phyloP scores from a whole-genome alignment of 495 filamentous ascomycete species.

The Paragyromitra xinjiangensis region DNA sequence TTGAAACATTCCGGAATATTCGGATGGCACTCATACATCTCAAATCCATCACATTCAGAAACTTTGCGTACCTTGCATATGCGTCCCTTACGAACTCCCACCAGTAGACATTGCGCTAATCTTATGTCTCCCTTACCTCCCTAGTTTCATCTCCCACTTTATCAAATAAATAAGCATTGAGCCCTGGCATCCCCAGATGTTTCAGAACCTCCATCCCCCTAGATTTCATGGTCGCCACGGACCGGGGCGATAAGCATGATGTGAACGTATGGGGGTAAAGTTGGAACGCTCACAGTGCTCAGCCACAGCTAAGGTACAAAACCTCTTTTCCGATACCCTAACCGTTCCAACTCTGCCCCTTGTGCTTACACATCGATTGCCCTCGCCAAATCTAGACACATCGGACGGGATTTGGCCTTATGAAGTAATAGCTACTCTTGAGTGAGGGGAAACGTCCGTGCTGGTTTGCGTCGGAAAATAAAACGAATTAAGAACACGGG shows the following conservation, averaged over 20 bases:
- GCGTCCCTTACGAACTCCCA: background rate
- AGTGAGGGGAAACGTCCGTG: too few relatives aligned
- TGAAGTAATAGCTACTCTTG: too few relatives aligned
- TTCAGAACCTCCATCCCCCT: background rate
- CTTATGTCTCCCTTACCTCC: background rate
- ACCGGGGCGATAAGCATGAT: background rate
- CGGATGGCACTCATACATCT: background rate
- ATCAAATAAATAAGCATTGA: background rate
- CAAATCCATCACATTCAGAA: background rate
- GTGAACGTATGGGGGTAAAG: too few relatives aligned
- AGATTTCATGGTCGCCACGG: background rate
- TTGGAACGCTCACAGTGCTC: too few relatives aligned
- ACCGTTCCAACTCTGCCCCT: too few relatives aligned
- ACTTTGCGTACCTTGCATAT: constrained; percentile 21
- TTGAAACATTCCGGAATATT: constrained; percentile 15
- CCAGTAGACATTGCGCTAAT: background rate
- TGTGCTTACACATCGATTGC: too few relatives aligned
- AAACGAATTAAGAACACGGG: too few relatives aligned
- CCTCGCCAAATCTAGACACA: too few relatives aligned
- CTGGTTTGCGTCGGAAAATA: too few relatives aligned
- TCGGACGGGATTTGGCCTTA: too few relatives aligned
- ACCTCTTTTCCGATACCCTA: too few relatives aligned
- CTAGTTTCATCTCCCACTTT: background rate
- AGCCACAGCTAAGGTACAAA: too few relatives aligned
- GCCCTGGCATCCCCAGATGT: background rate